phyloP scores from a whole-genome alignment of 441 rosid genomes.

The Syzygium syzygioides region DNA sequence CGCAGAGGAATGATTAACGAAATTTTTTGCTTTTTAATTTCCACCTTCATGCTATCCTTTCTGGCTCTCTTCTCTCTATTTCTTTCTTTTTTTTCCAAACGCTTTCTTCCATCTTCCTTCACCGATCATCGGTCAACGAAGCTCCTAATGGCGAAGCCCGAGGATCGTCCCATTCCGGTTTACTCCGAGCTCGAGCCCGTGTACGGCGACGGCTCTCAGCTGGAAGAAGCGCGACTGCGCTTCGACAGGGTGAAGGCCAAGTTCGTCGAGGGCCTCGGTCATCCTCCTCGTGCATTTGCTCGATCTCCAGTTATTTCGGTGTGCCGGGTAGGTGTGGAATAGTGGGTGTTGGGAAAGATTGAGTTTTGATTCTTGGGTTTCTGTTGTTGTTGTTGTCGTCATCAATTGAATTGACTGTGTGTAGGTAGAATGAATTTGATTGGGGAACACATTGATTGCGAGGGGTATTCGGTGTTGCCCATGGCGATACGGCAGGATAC shows the following conservation, averaged over 20 bases:
- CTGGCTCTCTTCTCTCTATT: neutral
- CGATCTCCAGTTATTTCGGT: slow-evolving; percentile 69
- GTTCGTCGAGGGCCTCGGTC: slow-evolving; percentile 50
- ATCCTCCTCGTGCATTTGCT: slow-evolving; percentile 60
- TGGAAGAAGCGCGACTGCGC: slow-evolving; percentile 73
- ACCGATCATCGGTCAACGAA: neutral
- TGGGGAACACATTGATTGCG: slow-evolving; percentile 96
- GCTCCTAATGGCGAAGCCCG: slow-evolving; percentile 55
- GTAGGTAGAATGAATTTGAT: slow-evolving; percentile 87
- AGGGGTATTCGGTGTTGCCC: slow-evolving; percentile 95
- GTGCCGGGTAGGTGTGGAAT: neutral
- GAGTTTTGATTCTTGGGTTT: neutral
- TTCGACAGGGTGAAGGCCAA: slow-evolving; percentile 54
- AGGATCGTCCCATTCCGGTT: slow-evolving; percentile 55
- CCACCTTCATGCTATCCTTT: neutral
- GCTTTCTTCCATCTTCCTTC: neutral
- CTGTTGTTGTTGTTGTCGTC: neutral
- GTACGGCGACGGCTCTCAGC: slow-evolving; percentile 64
- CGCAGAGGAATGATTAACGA: neutral
- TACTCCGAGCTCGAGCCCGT: slow-evolving; percentile 54
- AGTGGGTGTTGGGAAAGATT: neutral
- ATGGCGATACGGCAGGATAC: slow-evolving; percentile 95
- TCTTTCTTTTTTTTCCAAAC: neutral
- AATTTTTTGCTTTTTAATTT: neutral
- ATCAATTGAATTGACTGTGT: neutral